phyloP scores from a whole-genome alignment of 257 asterid species.

The Lithospermum erythrorhizon region DNA sequence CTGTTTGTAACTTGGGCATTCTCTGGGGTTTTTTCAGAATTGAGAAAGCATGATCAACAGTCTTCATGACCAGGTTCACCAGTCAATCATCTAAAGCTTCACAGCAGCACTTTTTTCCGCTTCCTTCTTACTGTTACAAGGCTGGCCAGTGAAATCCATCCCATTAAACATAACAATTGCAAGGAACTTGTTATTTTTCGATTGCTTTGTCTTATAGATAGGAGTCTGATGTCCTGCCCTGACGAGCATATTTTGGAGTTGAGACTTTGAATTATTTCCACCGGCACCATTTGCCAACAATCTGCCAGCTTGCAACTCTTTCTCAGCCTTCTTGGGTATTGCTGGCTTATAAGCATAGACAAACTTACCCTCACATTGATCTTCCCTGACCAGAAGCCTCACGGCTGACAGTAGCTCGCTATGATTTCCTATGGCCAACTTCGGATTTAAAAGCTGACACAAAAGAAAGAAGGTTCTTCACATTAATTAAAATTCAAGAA shows the following conservation, averaged over 20 bases:
- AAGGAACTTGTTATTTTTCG: slow-evolving; percentile 60
- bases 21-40: slow-evolving; percentile 61
- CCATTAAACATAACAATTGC: slow-evolving; percentile 68
- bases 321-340: slow-evolving; percentile 30
- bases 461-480: background rate
- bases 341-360: slow-evolving; percentile 58
- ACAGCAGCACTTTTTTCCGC: slow-evolving; percentile 91
- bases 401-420: slow-evolving; percentile 64
- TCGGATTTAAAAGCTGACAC: slow-evolving; percentile 67
- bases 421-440: slow-evolving; percentile 36
- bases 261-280: slow-evolving; percentile 54
- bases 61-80: slow-evolving; percentile 54
- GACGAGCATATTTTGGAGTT: slow-evolving; percentile 58
- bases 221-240: slow-evolving; percentile 79
- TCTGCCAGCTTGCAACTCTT: slow-evolving; percentile 16
- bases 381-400: slow-evolving; percentile 67
- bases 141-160: slow-evolving; percentile 64
- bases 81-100: slow-evolving; percentile 87
- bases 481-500: background rate
- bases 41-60: slow-evolving; percentile 51
- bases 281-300: slow-evolving; percentile 19
- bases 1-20: slow-evolving; percentile 24
- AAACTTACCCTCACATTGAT: slow-evolving; percentile 78
- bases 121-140: slow-evolving; percentile 73
- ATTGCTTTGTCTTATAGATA: slow-evolving; percentile 49